Percentiles rank a stretch among this genome's conserved stretches.
phyloP scores from a whole-genome alignment of 768 basidiomycete genomes.

The Mycena maculata region DNA sequence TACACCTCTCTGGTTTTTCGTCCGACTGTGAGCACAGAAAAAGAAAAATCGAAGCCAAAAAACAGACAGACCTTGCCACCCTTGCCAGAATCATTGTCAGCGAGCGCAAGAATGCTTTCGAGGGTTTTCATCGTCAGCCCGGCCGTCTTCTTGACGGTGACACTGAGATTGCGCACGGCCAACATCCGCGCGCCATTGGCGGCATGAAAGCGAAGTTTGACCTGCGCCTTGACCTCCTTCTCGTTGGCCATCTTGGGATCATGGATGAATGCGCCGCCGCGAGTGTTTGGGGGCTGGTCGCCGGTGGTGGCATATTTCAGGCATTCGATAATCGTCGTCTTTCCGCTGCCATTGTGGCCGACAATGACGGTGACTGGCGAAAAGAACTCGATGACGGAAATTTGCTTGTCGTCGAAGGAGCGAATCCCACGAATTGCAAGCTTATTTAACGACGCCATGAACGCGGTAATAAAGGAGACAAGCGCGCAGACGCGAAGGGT shows the following conservation, averaged over 20 bases:
- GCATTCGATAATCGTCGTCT: slow-evolving; percentile 99
- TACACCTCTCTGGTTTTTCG: slow-evolving; percentile 71
- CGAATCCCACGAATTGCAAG: slow-evolving; percentile 95
- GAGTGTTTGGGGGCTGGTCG: slow-evolving; percentile 96
- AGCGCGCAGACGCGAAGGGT: too few relatives aligned
- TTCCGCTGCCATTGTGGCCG: slow-evolving; percentile 97
- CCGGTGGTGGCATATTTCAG: slow-evolving; percentile 99
- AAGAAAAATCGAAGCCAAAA: background rate
- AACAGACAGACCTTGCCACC: slow-evolving; percentile 75
- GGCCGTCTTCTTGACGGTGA: slow-evolving; percentile 89
- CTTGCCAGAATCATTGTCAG: slow-evolving; percentile 72
- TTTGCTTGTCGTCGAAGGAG: slow-evolving; percentile 95
- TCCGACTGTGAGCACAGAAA: background rate
- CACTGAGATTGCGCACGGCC: slow-evolving; percentile 89
- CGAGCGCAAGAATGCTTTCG: slow-evolving; percentile 87
- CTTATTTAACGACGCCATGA: slow-evolving; percentile 69
- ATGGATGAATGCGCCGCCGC: slow-evolving; percentile 98
- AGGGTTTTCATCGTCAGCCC: slow-evolving; percentile 97
- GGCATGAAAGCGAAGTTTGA: slow-evolving; percentile 92
- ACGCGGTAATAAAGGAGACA: too few relatives aligned
- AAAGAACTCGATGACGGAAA: slow-evolving; percentile 96
- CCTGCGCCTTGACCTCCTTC: slow-evolving; percentile 99
- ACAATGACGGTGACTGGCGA: slow-evolving; percentile 98
- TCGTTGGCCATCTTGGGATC: slow-evolving; percentile 99
- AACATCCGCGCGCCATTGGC: slow-evolving; percentile 93